Conservation (phyloP, 1,139 yeast genomes). For the Kazachstania sp. region DNA sequence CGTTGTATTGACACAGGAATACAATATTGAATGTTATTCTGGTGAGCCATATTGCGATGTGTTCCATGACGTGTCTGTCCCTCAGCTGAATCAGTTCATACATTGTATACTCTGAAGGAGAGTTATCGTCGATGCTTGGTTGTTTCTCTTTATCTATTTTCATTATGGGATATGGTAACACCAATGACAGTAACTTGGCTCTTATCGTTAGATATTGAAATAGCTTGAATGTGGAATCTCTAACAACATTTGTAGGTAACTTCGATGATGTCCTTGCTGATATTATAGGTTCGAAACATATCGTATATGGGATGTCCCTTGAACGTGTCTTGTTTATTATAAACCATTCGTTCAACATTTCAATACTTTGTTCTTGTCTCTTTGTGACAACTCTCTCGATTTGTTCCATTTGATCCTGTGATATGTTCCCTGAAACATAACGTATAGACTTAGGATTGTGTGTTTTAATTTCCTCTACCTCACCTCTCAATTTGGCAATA, state of each 20-base stretch:
- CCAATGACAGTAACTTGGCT: conserved; percentile 11
- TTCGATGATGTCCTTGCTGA: conserved; percentile 17
- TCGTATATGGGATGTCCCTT: conserved; percentile 18
- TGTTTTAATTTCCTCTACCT: background rate
- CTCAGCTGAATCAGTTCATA: background rate
- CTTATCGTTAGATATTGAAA: conserved; percentile 14
- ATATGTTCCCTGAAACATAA: too few species aligned
- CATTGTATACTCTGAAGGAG: background rate
- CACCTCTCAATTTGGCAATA: conserved; percentile 3
- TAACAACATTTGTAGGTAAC: conserved; percentile 13
- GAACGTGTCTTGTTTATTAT: conserved; percentile 16
- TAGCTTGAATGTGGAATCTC: conserved; percentile 17
- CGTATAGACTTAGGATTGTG: too few species aligned
- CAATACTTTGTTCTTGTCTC: conserved; percentile 10
- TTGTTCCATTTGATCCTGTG: conserved; percentile 6
- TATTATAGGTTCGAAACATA: conserved; percentile 22
- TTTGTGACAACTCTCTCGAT: conserved; percentile 9
- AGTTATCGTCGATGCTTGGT: background rate
- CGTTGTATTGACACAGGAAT: conserved; percentile 11
- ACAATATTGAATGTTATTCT: conserved; percentile 14
- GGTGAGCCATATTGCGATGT: conserved; percentile 7
- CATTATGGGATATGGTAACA: conserved; percentile 9
- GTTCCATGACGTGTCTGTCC: background rate
- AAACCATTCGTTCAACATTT: conserved; percentile 18
- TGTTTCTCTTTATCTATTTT: background rate